These are phyloP conservation scores for Aureobasidium sp. DNA, from an alignment of 2,329 filamentous ascomycete species.

Conservation along the genomic window DNA sequence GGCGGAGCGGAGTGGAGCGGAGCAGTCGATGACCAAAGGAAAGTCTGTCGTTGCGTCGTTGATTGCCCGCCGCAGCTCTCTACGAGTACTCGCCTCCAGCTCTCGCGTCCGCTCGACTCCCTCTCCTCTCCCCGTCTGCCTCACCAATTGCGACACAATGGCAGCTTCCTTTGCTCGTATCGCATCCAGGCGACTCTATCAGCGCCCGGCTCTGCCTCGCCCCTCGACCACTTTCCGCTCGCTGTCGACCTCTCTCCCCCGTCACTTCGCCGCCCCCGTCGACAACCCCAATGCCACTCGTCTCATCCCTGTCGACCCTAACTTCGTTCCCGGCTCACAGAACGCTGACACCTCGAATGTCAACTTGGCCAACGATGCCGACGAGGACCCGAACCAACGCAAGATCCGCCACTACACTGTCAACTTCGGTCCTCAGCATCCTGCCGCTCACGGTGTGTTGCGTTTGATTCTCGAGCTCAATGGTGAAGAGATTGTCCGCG, in stretches of 20 bases:
- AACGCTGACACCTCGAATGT: conserved; percentile 34
- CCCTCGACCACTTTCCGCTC: conserved; percentile 40
- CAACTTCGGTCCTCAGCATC: conserved; percentile 98
- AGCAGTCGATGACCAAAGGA: neutral
- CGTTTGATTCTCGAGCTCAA: conserved; percentile 95
- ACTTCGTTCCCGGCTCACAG: conserved; percentile 49
- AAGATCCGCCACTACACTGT: conserved; percentile 99
- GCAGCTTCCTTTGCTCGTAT: conserved; percentile 64
- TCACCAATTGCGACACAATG: conserved; percentile 41
- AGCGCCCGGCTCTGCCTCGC: conserved; percentile 44
- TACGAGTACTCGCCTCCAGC: neutral
- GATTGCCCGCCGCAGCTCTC: conserved; percentile 7
- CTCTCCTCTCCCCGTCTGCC: conserved; percentile 17
- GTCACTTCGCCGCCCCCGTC: conserved; percentile 54
- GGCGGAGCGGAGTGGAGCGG: neutral
- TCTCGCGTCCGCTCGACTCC: neutral
- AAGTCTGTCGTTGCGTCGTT: conserved; percentile 6
- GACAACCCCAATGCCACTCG: conserved; percentile 49
- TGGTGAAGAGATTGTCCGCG: conserved; percentile 93
- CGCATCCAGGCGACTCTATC: conserved; percentile 60
- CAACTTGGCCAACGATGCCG: conserved; percentile 38
- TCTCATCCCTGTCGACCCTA: conserved; percentile 57
- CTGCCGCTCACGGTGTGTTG: conserved; percentile 94
- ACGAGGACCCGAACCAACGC: conserved; percentile 51
- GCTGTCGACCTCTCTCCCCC: conserved; percentile 58